Percentiles rank a stretch among this genome's conserved stretches.
These are phyloP conservation scores for Apiotrichum akiyoshidainum DNA, from an alignment of 1,284 basidiomycete species.

Conservation along the genomic window DNA sequence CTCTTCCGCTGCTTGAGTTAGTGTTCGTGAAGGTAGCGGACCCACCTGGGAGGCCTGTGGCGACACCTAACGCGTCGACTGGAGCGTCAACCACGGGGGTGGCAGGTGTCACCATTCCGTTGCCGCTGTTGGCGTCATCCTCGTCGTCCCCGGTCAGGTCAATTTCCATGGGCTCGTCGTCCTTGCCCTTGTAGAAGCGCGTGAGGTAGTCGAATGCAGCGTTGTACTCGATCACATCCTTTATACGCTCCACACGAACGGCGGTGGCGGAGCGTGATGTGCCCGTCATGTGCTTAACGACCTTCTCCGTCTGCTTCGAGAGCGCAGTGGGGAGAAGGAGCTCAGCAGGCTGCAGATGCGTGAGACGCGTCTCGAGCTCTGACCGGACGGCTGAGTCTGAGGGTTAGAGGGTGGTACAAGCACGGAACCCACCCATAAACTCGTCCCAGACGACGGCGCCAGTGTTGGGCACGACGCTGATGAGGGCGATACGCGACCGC, in stretches of 20 bases:
- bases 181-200: constrained; percentile 60
- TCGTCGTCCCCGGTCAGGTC: constrained; percentile 30
- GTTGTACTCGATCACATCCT: constrained; percentile 60
- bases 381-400: constrained; percentile 73
- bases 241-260: constrained; percentile 64
- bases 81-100: no score
- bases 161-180: constrained; percentile 27
- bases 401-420: not conserved
- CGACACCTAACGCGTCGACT: constrained; percentile 17
- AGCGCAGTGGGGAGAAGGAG: constrained; percentile 66
- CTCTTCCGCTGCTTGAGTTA: constrained; percentile 29
- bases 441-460: constrained; percentile 91
- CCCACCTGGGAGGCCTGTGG: constrained; percentile 32
- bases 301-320: constrained; percentile 71
- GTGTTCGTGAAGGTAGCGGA: not conserved
- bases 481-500: constrained; percentile 65
- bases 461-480: constrained; percentile 78
- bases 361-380: constrained; percentile 79
- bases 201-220: constrained; percentile 71
- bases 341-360: constrained; percentile 79
- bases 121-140: not conserved
- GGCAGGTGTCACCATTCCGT: not conserved
- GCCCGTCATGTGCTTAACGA: constrained; percentile 68
- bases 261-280: constrained; percentile 22
- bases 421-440: constrained; percentile 61